These are phyloP conservation scores for Malassezia sp. DNA, from an alignment of 1,284 basidiomycete species.

Conservation along the genomic window DNA sequence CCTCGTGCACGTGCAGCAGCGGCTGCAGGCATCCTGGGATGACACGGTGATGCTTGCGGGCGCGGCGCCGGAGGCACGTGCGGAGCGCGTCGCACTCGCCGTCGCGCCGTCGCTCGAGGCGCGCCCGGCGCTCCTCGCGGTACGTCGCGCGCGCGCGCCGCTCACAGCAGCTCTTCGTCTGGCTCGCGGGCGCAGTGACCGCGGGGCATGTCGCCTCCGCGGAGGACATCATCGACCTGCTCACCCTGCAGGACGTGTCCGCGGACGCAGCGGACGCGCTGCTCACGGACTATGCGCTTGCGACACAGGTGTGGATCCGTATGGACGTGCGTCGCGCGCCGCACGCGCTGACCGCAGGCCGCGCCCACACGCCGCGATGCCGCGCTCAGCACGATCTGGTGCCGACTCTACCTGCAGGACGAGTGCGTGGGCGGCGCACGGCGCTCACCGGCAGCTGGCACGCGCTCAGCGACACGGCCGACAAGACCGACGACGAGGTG, in stretches of 20 bases:
- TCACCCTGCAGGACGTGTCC: constrained; percentile 50
- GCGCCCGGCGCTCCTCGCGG: constrained; percentile 22
- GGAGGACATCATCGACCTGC: constrained; percentile 52
- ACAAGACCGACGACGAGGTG: constrained; percentile 22
- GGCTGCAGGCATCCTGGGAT: constrained; percentile 35
- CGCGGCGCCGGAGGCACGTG: constrained; percentile 13
- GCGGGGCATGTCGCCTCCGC: constrained; percentile 43
- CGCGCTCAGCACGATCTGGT: constrained; percentile 47
- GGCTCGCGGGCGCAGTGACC: constrained; percentile 29
- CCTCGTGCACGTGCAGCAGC: constrained; percentile 53
- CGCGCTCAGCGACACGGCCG: constrained; percentile 22
- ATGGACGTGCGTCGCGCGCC: constrained; percentile 27
- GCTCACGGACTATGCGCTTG: constrained; percentile 48
- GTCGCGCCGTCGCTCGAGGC: constrained; percentile 16
- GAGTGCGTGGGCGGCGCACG: constrained; percentile 16
- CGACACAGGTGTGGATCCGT: constrained; percentile 49
- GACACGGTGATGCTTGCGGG: constrained; percentile 10
- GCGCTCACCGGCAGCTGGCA: constrained; percentile 19
- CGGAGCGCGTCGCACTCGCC: constrained; percentile 14
- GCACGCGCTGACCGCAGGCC: constrained; percentile 53
- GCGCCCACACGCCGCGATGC: constrained; percentile 40
- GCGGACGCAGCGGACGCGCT: constrained; percentile 31
- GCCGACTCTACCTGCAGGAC: constrained; percentile 6
- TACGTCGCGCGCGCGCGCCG: too few species aligned
- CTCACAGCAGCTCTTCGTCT: constrained; percentile 29